Percentiles rank a stretch among this genome's conserved stretches.
Evolutionary conservation across 1,139 yeast species (phyloP).

Genomic region (Debaryomyces fabryi): DNA sequence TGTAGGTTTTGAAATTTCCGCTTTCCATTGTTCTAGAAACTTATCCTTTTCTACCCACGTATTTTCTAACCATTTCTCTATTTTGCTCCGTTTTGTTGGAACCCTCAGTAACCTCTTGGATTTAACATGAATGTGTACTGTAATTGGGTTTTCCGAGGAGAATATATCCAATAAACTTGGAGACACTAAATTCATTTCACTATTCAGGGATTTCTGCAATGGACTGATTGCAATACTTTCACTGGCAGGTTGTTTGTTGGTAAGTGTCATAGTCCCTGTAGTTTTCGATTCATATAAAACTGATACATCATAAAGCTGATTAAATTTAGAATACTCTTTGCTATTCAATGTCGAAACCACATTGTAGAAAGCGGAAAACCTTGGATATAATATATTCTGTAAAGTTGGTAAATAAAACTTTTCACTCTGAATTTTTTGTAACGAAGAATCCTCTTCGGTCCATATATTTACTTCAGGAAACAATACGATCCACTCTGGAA

Average conservation of each 20-base stretch:
- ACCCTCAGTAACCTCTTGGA: constrained; percentile 50
- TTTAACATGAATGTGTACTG: constrained; percentile 53
- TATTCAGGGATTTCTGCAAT: background rate
- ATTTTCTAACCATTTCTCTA: constrained; percentile 74
- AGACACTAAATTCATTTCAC: constrained; percentile 16
- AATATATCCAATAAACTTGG: constrained; percentile 64
- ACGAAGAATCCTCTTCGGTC: constrained; percentile 44
- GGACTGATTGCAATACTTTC: background rate
- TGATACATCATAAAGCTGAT: constrained; percentile 55
- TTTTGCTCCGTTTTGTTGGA: constrained; percentile 51
- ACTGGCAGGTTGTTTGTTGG: background rate
- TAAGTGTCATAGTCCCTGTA: background rate
- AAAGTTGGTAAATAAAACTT: constrained; percentile 56
- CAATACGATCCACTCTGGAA: constrained; percentile 56
- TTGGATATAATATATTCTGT: constrained; percentile 62
- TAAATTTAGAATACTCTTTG: constrained; percentile 32
- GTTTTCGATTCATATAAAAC: constrained; percentile 39
- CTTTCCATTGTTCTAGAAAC: constrained; percentile 12
- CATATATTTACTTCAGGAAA: constrained; percentile 78
- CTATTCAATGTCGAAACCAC: constrained; percentile 49
- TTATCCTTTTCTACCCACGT: constrained; percentile 73
- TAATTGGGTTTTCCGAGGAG: constrained; percentile 41
- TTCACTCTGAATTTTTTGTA: constrained; percentile 55
- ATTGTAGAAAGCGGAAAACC: constrained; percentile 56
- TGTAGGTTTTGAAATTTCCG: background rate